Base-by-base conservation (phyloP, 2,329 filamentous ascomycete species). In the Ophiocordyceps robertsii region DNA sequence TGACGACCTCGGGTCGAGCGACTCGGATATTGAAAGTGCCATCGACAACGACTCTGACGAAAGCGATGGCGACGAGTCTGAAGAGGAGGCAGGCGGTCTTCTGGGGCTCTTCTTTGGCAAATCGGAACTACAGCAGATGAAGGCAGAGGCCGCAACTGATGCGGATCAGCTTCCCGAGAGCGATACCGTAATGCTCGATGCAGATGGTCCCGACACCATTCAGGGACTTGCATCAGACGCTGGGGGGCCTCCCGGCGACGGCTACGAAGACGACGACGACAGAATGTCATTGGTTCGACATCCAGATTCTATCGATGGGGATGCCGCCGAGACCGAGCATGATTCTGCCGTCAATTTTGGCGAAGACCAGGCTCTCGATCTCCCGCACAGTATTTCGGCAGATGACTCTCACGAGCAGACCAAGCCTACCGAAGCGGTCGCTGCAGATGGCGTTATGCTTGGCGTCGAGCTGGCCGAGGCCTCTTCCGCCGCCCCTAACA, bases 1-100 rank as follows among this genome's bases (percentile, higher is more conserved):
- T 48, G 77, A 81, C 45, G 77, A 81, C 44, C 61, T 79, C 49
- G 75, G 73, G 3, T 77, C 75, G 3, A 75, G 70, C 27, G 75
- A 80, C 37, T 65, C 67, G 54, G 60, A 48, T 8, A 54, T 50
- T 40, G 65, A 64, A 14, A 65, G 69, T 14, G 44, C 49, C 8
- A 43, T 40, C 16, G 68, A 64, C 38, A 65, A 63, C 29, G 66
- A 62, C 6, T 66, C 66, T 4, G 59, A 61, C 27, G 57, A 60
- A 2, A 61, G 58, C 2, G 62, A 67, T 3, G 61, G 58, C 1
- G 62, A 67, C 5, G 68, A 66, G 9, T 63, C 62, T 21, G 64
- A 65, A 3, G 65, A 63, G 3, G 65, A 62, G n/a, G 62, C 66
- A 1, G 54, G 60, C 27, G 71, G 72, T 1, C 58, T 80, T 0